Conservation (phyloP, 2,329 filamentous ascomycete species). For the Rhytidhysteron rufulum region DNA sequence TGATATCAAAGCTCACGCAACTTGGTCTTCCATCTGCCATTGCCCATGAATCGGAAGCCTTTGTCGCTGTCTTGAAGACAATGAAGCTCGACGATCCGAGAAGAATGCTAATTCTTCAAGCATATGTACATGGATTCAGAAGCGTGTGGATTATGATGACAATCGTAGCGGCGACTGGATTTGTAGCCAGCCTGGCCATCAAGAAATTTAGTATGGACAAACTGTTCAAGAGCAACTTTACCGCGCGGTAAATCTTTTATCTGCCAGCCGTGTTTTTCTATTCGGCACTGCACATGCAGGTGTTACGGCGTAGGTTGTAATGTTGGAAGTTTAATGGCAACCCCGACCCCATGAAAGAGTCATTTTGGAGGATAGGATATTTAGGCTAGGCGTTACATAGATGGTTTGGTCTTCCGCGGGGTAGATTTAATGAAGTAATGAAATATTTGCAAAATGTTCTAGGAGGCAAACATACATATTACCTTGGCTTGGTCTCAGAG, state of each 20-base stretch:
- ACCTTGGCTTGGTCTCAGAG: too few relatives aligned
- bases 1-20: constrained; percentile 24
- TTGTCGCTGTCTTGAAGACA: constrained; percentile 16
- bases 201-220: constrained; percentile 26
- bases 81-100: constrained; percentile 14
- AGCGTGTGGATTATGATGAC: constrained; percentile 22
- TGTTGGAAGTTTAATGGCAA: too few relatives aligned
- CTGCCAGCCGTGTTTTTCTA: not conserved
- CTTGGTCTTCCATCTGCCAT: constrained; percentile 17
- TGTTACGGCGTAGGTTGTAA: too few relatives aligned
- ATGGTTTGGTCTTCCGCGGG: too few relatives aligned
- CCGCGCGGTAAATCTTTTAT: not conserved
- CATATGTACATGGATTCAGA: constrained; percentile 23
- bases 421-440: too few relatives aligned
- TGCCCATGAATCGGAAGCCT: constrained; percentile 27
- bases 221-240: constrained; percentile 1
- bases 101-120: constrained; percentile 16
- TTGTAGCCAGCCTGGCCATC: constrained; percentile 22
- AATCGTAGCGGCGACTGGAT: constrained; percentile 17
- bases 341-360: too few relatives aligned
- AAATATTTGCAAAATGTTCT: too few relatives aligned
- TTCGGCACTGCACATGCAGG: too few relatives aligned
- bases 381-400: too few relatives aligned
- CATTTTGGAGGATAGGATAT: too few relatives aligned
- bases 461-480: too few relatives aligned